Conservation (phyloP, 192 early-diverging fungal genomes). For the Rhizoclosmatium globosum region DNA sequence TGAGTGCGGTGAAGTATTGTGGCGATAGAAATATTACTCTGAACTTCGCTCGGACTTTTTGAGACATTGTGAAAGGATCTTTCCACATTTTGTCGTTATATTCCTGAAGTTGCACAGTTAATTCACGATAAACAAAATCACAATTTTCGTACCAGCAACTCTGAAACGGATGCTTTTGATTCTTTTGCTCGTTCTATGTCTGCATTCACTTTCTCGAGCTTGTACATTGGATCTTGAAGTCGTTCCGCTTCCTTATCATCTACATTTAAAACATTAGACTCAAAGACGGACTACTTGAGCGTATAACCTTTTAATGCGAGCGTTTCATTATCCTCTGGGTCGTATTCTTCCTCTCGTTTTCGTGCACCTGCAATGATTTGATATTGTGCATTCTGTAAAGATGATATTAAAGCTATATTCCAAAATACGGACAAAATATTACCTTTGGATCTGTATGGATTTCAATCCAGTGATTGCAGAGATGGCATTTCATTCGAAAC, state of each 20-base stretch:
- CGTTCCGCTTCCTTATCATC: constrained; percentile 59
- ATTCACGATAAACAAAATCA: neutral
- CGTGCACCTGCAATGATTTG: constrained; percentile 75
- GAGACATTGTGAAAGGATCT: constrained; percentile 80
- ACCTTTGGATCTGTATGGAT: constrained; percentile 96
- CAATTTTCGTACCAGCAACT: constrained; percentile 57
- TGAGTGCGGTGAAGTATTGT: neutral
- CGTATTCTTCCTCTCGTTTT: constrained; percentile 77
- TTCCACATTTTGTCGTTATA: constrained; percentile 79
- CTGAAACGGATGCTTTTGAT: constrained; percentile 56
- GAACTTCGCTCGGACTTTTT: constrained; percentile 75
- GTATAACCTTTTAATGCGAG: constrained; percentile 64
- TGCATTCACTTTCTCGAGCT: constrained; percentile 65
- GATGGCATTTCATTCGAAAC: constrained; percentile 95
- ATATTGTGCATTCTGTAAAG: constrained; percentile 70
- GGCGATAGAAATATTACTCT: constrained; percentile 39
- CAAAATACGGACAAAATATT: constrained; percentile 20
- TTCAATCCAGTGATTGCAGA: constrained; percentile 86
- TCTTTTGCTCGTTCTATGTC: constrained; percentile 62
- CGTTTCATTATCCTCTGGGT: constrained; percentile 70
- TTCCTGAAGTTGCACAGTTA: constrained; percentile 24
- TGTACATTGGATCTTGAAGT: constrained; percentile 61
- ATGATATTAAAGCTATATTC: neutral
- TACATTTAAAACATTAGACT: constrained; percentile 15
- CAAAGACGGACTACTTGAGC: neutral